phyloP scores from a whole-genome alignment of 805 yeast species.

The Pichia heedii region DNA sequence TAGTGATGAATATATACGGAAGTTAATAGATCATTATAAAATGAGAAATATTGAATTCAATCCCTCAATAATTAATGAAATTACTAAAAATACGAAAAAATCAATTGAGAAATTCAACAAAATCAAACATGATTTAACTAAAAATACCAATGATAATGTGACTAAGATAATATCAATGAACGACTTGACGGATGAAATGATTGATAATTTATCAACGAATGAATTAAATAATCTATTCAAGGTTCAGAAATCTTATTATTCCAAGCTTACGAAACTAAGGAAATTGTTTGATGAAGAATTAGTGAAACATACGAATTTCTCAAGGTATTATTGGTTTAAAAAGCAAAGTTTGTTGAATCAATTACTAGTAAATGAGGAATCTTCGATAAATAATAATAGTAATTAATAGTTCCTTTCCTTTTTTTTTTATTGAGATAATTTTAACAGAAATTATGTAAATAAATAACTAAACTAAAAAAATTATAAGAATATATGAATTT shows the following conservation, averaged over 20 bases:
- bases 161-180: slow-evolving; percentile 4
- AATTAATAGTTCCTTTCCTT: background rate
- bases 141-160: slow-evolving; percentile 1
- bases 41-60: slow-evolving; percentile 12
- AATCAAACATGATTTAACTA: background rate
- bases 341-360: slow-evolving; percentile 19
- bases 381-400: background rate
- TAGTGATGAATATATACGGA: background rate
- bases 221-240: slow-evolving; percentile 11
- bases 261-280: slow-evolving; percentile 14
- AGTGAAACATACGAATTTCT: slow-evolving; percentile 10
- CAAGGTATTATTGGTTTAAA: slow-evolving; percentile 21
- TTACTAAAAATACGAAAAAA: slow-evolving; percentile 7
- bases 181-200: slow-evolving; percentile 8
- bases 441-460: no score
- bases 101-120: slow-evolving; percentile 7
- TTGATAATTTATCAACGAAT: slow-evolving; percentile 12
- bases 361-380: slow-evolving; percentile 5
- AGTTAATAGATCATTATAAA: slow-evolving; percentile 8
- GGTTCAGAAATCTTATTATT: slow-evolving; percentile 17
- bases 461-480: background rate
- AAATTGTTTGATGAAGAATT: slow-evolving; percentile 17
- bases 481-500: background rate
- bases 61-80: slow-evolving; percentile 5
- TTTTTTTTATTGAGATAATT: no score